Conservation (phyloP, 192 early-diverging fungal species). For the Blastocladiella britannica region DNA sequence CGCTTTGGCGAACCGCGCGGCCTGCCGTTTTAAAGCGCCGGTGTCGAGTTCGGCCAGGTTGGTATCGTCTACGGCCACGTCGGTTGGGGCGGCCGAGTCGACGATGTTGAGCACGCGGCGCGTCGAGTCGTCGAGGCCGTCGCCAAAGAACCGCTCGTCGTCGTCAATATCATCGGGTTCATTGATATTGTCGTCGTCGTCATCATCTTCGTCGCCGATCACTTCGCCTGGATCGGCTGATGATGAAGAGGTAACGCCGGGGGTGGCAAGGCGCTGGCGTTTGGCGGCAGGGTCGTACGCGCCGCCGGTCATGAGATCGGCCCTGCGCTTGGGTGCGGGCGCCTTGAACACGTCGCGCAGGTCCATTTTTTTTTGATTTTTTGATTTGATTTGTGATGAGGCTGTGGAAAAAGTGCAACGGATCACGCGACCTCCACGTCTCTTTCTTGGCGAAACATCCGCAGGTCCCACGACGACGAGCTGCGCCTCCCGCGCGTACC, state of each 20-base stretch:
- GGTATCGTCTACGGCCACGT: conserved; percentile 30
- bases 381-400: no score
- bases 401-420: no score
- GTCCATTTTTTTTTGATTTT: no score
- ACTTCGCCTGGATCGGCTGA: not conserved
- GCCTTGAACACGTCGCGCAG: not conserved
- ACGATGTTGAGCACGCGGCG: conserved; percentile 61
- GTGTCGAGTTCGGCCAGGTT: conserved; percentile 40
- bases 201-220: not conserved
- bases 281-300: not conserved
- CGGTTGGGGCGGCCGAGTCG: no score
- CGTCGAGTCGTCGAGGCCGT: conserved; percentile 57
- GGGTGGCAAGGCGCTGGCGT: no score
- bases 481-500: no score
- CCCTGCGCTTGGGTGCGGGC: not conserved
- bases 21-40: conserved; percentile 43
- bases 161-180: conserved; percentile 10
- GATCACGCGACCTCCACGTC: no score
- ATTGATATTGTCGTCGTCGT: not conserved
- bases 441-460: no score
- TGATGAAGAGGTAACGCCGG: no score
- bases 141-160: conserved; percentile 64
- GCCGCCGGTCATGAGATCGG: not conserved
- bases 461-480: no score
- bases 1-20: conserved; percentile 63